These are phyloP conservation scores for Pseudogymnoascus sp. DNA, from an alignment of 2,329 filamentous ascomycete species.

Conservation along the genomic window DNA sequence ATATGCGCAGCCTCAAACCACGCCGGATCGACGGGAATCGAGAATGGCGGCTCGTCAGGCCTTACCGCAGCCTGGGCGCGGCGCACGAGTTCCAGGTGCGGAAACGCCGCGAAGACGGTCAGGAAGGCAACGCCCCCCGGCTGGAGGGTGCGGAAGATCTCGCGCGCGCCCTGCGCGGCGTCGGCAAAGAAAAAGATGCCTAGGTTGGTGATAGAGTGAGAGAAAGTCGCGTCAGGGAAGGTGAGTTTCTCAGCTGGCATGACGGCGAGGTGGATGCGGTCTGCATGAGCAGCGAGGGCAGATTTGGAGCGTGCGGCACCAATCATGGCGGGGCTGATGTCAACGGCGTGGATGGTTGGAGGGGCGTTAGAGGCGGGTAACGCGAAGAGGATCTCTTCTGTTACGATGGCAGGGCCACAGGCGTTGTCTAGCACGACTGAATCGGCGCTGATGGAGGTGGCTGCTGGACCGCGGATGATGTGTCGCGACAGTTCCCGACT, in stretches of 20 bases:
- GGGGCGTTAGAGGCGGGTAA: not conserved
- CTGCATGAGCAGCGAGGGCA: not conserved
- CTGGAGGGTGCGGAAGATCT: conserved; percentile 32
- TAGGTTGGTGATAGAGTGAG: conserved; percentile 32
- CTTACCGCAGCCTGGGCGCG: not conserved
- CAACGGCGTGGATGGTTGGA: conserved; percentile 16
- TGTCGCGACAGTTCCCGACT: conserved; percentile 17
- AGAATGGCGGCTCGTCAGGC: not conserved
- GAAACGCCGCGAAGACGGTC: conserved; percentile 18
- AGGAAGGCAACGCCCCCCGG: conserved; percentile 31
- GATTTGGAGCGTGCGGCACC: conserved; percentile 13
- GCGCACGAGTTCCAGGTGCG: not conserved
- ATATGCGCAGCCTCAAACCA: not conserved
- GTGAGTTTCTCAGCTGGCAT: conserved; percentile 22
- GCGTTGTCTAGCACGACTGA: conserved; percentile 24
- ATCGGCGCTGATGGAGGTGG: not conserved
- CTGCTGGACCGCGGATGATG: conserved; percentile 9
- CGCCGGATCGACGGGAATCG: not conserved
- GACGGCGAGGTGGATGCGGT: conserved; percentile 12
- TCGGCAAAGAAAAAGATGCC: conserved; percentile 31
- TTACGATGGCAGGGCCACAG: conserved; percentile 23
- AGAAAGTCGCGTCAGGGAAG: conserved; percentile 28
- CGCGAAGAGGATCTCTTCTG: conserved; percentile 17
- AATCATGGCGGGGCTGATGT: conserved; percentile 20
- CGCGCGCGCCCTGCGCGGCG: conserved; percentile 27